Evolutionary conservation across 176 grass and related monocot species (phyloP), one percentile per base, ranked within the genome.

Genomic region (Oryza punctata): DNA sequence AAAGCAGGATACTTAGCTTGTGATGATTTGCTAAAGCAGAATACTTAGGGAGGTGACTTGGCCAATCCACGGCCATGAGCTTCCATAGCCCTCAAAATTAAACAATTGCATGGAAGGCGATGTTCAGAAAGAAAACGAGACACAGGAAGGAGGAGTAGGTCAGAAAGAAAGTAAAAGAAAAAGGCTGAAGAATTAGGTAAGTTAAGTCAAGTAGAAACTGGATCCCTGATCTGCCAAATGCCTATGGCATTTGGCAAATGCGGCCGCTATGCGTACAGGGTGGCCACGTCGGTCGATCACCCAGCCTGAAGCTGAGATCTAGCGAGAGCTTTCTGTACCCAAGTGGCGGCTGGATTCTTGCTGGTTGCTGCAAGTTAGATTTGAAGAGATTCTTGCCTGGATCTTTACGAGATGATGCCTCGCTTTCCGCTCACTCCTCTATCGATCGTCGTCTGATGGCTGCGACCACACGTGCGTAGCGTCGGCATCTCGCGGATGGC

Each of bases 51-150:
- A 25, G 47, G 49, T 24, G 43, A 82, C 79, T 30, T 90, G 88
- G 83, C 67, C 32, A 64, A 90, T 82, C 73, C 67, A 45, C 61
- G 88, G 78, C 78, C 83, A 46, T 41, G 70, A 78, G 65, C 78
- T 67, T 59, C 59, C 14, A 18, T 10, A 60, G n/a, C 46, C 46
- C 45, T 24, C 38, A 29, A 10, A 25, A 30, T 60, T 61, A 76
- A 61, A 38, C 6, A 37, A 61, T 21, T 40, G 12, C 30, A 65
- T 29, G 61, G 45, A 54, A 54, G 81, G 61, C 37, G 81, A 54
- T 61, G n/a, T 61, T 6, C 3, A 6, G 45, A 65, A 70, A 69
- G n/a, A 7, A n/a, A 76, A 25, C 13, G 13, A 33, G 44, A 78
- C 29, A 54, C 0, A 21, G 4, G 54, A 73, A 59, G 32, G 75